Base-by-base conservation (phyloP, 768 basidiomycete genomes). In the Russula foetens region DNA sequence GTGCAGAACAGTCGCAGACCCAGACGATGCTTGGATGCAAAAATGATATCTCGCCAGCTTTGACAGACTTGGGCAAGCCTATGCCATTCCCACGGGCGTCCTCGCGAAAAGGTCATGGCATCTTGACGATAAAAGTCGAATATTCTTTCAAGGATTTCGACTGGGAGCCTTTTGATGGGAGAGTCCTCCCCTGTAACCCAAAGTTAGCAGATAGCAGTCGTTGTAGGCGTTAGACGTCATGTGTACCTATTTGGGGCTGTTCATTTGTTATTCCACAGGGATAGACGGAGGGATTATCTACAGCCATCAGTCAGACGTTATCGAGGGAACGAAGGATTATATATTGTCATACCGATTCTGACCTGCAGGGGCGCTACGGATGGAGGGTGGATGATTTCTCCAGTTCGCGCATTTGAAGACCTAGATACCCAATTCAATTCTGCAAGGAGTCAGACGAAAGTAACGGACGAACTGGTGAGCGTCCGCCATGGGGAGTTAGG, bases 1-100 rank as follows among this genome's bases (percentile, higher is more conserved):
- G 58, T 53, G 38, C 51, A 59, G 35, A 53, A 41, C 12, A 53
- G 52, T 28, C 21, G 45, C 21, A 59, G 35, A 24, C 45, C 45
- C n/a, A 59, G 28, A n/a, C 29, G n/a, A 38, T n/a, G 46, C 3
- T 45, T 29, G 5, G 38, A 31, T 1, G 9, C 8, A 7, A 54
- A 9, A 9, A 60, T 47, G 12, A 60, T 46, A n/a, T 11, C 9
- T 4, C 45, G 52, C 52, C 58, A 59, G 5, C 1, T 53, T 47
- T 7, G 44, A n/a, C 52, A 59, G 9, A 59, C 58, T 17, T 59
- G 52, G 15, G 24, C 21, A 29, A 53, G 51, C 5, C 35, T 41
- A n/a, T 53, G 23, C 59, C 53, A 60, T 35, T 49, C 46, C 59
- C 59, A 60, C n/a, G 58, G 31, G 35, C 58, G 43, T 26, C 39